Percentiles rank a stretch among this genome's conserved stretches.
Conservation (phyloP, 495 filamentous ascomycete genomes). For the Amniculicola lignicola region DNA sequence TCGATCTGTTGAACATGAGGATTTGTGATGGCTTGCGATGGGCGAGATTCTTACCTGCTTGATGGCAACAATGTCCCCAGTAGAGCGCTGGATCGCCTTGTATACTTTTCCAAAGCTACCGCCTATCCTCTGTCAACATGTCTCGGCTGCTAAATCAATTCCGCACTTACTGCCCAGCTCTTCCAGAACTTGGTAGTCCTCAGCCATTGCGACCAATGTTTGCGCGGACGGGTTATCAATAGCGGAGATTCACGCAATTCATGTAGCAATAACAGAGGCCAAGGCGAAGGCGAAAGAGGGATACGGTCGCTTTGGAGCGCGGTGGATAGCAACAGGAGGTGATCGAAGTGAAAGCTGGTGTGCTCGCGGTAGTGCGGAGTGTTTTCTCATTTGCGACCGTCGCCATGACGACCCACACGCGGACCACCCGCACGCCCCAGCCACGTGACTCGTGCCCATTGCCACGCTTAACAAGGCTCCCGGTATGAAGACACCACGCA, state of each 20-base stretch:
- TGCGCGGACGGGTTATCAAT: slow-evolving; percentile 7
- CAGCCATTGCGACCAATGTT: slow-evolving; percentile 55
- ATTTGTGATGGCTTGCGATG: slow-evolving; percentile 5
- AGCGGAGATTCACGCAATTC: too few relatives aligned
- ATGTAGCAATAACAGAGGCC: background rate
- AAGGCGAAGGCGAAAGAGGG: slow-evolving; percentile 23
- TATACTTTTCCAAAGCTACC: slow-evolving; percentile 96
- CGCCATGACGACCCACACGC: too few relatives aligned
- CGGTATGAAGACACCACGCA: too few relatives aligned
- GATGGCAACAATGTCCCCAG: slow-evolving; percentile 86
- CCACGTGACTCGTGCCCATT: slow-evolving; percentile 4
- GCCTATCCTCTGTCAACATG: slow-evolving; percentile 47
- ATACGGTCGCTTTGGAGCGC: slow-evolving; percentile 19
- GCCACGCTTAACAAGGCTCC: background rate
- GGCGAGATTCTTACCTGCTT: slow-evolving; percentile 62
- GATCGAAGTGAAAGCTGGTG: slow-evolving; percentile 1
- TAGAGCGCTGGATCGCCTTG: slow-evolving; percentile 83
- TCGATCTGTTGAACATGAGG: too few relatives aligned
- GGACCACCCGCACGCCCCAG: slow-evolving; percentile 7
- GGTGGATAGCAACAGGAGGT: slow-evolving; percentile 14
- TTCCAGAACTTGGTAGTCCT: slow-evolving; percentile 84
- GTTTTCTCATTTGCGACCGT: too few relatives aligned
- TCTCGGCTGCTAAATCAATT: background rate
- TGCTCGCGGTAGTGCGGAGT: background rate
- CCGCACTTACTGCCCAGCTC: slow-evolving; percentile 80